Base-by-base conservation (phyloP, 352 stramenopile genomes). In the Phytophthora agathidicida region DNA sequence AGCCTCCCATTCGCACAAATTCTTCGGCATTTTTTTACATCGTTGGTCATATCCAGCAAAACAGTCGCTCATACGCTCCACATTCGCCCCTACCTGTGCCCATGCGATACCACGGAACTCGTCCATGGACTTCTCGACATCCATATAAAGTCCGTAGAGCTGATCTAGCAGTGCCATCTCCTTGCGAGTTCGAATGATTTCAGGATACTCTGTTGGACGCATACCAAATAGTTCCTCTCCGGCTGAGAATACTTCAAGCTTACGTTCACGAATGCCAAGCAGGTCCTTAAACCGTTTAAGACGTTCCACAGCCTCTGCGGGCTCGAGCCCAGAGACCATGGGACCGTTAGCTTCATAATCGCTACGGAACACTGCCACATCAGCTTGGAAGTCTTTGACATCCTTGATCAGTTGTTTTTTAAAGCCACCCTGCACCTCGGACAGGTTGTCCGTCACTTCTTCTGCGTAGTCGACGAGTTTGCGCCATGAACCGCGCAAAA, bases 141-240 rank as follows among this genome's bases (percentile, higher is more conserved):
- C 90, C 74, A 95, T 86, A 53, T 95, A 97, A 1, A 97, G 71
- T 9, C 73, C 75, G 26, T 97, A 97, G 6, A 97, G 70, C 52
- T 96, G 87, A 41, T 97, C 89, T 19, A 96, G 51, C 2, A 97
- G 57, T 14, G 65, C 62, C 37, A 97, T 60, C 63, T 97, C 91
- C 52, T 97, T 96, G 14, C 88, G 86, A 16, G 87, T 96, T 31
- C 92, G 90, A 3, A 80, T 51, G n/a, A 97, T 65, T 31, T 95
- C 89, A 1, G 87, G 83, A 39, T 91, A 91, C 37, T 90, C 77
- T 0, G 80, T 91, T 1, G 69, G 69, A 3, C 84, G 75, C 65
- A 97, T 91, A 3, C 87, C 90, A 59, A 97, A 97, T 16, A 97
- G 60, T 62, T 96, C 88, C 55, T 97, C 91, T 24, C 90, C 90